These are phyloP conservation scores for Paracamarosporium sp. DNA, from an alignment of 2,329 filamentous ascomycete species.

Conservation along the genomic window DNA sequence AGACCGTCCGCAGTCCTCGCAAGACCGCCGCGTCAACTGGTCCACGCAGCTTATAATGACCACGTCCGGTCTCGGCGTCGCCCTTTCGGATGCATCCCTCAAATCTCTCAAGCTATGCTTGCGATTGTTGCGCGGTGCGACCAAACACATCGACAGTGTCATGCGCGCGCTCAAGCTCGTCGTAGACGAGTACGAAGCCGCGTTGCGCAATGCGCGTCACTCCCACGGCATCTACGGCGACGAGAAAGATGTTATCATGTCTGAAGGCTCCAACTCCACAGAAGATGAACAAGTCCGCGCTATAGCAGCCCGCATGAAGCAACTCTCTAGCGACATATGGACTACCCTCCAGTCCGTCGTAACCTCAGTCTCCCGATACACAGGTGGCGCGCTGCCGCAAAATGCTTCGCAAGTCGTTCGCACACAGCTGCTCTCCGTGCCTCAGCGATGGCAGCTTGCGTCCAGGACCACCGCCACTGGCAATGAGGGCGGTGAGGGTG, in stretches of 20 bases:
- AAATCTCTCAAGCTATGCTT: constrained; percentile 86
- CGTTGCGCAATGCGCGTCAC: constrained; percentile 39
- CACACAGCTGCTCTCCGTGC: constrained; percentile 82
- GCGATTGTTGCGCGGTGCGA: constrained; percentile 79
- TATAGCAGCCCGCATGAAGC: constrained; percentile 80
- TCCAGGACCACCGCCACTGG: constrained; percentile 54
- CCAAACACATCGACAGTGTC: constrained; percentile 77
- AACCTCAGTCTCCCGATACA: constrained; percentile 84
- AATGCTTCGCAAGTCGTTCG: constrained; percentile 86
- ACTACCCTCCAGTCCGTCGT: constrained; percentile 75
- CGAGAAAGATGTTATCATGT: constrained; percentile 26
- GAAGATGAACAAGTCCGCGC: constrained; percentile 56
- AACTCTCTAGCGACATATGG: constrained; percentile 59
- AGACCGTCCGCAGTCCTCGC: constrained; percentile 24
- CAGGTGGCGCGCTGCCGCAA: constrained; percentile 87
- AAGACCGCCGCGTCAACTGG: constrained; percentile 63
- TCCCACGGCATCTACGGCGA: constrained; percentile 18
- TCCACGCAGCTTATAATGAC: constrained; percentile 86
- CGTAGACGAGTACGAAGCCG: constrained; percentile 79
- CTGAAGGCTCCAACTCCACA: constrained; percentile 4
- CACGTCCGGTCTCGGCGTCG: constrained; percentile 87
- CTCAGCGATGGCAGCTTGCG: constrained; percentile 80
- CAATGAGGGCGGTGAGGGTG: constrained; percentile 16
- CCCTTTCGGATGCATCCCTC: constrained; percentile 88
- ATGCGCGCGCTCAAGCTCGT: constrained; percentile 77